Base-by-base conservation (phyloP, 108 stramenopile species). In the Cyclotella choctawhatcheeana region DNA sequence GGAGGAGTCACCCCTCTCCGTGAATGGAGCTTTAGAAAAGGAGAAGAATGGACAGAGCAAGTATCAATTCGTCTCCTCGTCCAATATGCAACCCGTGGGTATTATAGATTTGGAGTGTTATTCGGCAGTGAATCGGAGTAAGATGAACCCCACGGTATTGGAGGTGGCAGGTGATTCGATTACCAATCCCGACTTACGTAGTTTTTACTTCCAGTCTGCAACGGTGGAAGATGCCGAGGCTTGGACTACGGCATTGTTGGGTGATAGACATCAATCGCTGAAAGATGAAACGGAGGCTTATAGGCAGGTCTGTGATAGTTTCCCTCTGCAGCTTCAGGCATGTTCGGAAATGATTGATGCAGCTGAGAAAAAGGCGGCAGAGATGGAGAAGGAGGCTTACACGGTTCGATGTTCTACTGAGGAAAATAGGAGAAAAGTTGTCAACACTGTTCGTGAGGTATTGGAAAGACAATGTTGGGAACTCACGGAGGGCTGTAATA, bases 61-160 rank as follows among this genome's bases (percentile, higher is more conserved):
- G 21, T 79, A 79, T 51, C 70, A 79, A 30, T 79, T 79, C 27
- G 70, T 67, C 22, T 33, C n/a, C n/a, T n/a, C 71, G 1, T 73
- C 76, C 1, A 82, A 83, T 37, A 40, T 90, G 8, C 83, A 85
- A 69, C 95, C 93, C 6, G 82, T 90, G 27, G 97, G 97, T 6
- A 96, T 98, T 58, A 97, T 98, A 73, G 97, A 98, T 83, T 73
- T 98, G 62, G 97, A 98, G 64, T 94, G 93, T 64, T 98, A 97
- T 83, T 91, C 91, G 2, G 82, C 85, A 2, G 86, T 97, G 17
- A 88, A 93, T 68, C 80, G 93, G 2, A 85, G 84, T 33, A 73
- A 77, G 12, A 67, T 82, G 30, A 89, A 95, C 55, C 72, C 85
- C 5, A 79, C 82, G n/a, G 76, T 92, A 0, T 77, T 95, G 79